Conservation (phyloP, 805 yeast species). For the Tanozyma kutaoensis region DNA sequence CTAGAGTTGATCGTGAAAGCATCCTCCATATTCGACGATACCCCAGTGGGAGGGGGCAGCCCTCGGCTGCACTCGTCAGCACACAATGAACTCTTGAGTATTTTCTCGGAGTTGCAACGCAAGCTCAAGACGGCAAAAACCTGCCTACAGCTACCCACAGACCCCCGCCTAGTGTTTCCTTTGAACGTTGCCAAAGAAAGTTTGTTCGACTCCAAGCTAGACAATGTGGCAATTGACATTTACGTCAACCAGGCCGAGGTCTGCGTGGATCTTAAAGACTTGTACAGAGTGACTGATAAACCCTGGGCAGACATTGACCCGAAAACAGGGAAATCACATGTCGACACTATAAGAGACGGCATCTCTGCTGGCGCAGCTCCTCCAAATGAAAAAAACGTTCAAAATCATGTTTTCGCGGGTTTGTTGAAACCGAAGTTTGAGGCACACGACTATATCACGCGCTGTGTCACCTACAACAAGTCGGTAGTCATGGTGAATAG, state of each 20-base stretch:
- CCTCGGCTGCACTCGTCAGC: constrained; percentile 2
- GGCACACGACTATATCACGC: constrained; percentile 40
- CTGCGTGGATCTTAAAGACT: constrained; percentile 42
- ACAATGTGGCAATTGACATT: constrained; percentile 39
- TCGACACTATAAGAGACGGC: constrained; percentile 44
- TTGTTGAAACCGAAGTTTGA: constrained; percentile 14
- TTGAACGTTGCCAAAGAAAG: constrained; percentile 24
- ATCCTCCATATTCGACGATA: constrained; percentile 6
- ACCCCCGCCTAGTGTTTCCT: constrained; percentile 46
- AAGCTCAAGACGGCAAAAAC: constrained; percentile 12
- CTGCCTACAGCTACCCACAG: constrained; percentile 33
- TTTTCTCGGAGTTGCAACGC: constrained; percentile 13
- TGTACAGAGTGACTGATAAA: constrained; percentile 33
- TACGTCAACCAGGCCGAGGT: constrained; percentile 50
- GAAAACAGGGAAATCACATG: constrained; percentile 32
- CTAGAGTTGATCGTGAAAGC: constrained; percentile 13
- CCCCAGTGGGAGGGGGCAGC: background rate
- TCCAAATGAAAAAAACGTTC: constrained; percentile 1
- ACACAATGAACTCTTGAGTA: constrained; percentile 9
- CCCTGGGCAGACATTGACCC: constrained; percentile 53
- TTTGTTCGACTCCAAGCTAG: constrained; percentile 31
- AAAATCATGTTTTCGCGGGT: constrained; percentile 6
- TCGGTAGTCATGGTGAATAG: constrained; percentile 50
- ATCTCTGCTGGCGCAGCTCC: constrained; percentile 21
- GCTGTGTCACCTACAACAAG: constrained; percentile 46